Base-by-base conservation (phyloP, 192 early-diverging fungal genomes). In the Linnemannia elongata region DNA sequence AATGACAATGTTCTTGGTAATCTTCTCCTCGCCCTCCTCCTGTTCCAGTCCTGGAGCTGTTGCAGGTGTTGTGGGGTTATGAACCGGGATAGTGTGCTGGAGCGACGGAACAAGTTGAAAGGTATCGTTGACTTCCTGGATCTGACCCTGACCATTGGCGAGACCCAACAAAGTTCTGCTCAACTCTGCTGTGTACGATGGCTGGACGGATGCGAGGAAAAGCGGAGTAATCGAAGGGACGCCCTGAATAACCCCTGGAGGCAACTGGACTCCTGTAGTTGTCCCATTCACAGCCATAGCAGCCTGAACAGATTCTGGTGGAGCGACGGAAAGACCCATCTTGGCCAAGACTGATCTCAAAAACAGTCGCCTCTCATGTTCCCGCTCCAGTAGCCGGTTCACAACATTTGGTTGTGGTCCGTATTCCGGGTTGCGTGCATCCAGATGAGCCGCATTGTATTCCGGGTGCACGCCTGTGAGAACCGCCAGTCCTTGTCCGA, bases 391-490 rank as follows among this genome's bases (percentile, higher is more conserved):
- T 49, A 96, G 76, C 24, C 83, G 78, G 15, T 86, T 73, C 5
- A 94, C 89, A 9, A 95, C 78, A 20, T 89, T 88, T 38, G 90
- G 87, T 75, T 92, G 85, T 2, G 89, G 79, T 78, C 85, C 89
- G 70, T 93, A 92, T 57, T 91, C 91, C 35, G 89, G 85, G 8
- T 88, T 88, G 7, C 54, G 52, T 20, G 93, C 82, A 71, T 91
- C 91, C 74, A 94, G 54, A 70, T 80, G 89, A 39, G 89, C 88
- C 70, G 93, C 90, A 52, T 93, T 92, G 84, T 95, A 96, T 85
- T 98, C 98, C 38, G 96, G 90, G 75, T 99, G 98, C 54, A 95
- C 87, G 18, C 97, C 97, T 10, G 94, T 88, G 33, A 99, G 77
- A 17, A 98, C 86, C 0, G 96, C 97, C 15, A 79, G 42, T 1